A percentile compares a stretch with the other conserved stretches of the same genome.
These are phyloP conservation scores for Euphorbia schlechtendalii DNA, from an alignment of 441 rosid species.

Conservation along the genomic window DNA sequence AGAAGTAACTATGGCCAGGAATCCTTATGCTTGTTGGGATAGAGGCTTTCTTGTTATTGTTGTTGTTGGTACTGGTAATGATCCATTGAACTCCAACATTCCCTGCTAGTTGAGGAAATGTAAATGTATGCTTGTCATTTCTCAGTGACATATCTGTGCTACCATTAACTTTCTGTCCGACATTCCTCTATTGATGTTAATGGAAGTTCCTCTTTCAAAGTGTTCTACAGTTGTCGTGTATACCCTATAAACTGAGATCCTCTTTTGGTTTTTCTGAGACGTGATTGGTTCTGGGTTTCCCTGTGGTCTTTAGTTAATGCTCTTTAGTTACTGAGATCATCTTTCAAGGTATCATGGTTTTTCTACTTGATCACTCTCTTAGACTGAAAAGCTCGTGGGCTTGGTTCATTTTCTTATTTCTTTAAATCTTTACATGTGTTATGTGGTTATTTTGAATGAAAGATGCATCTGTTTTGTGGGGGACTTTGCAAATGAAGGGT, in stretches of 20 bases:
- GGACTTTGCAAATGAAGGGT: neutral
- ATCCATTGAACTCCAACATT: neutral
- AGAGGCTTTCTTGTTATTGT: neutral
- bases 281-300: neutral
- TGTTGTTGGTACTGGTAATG: neutral
- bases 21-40: neutral
- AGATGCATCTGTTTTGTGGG: neutral
- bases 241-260: neutral
- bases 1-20: too few species aligned
- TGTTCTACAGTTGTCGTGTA: neutral
- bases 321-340: slow-evolving; percentile 4
- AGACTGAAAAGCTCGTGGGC: neutral
- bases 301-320: neutral
- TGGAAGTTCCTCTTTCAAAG: neutral
- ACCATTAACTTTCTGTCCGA: neutral
- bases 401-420: neutral
- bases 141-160: neutral
- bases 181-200: neutral
- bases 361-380: neutral
- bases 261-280: neutral
- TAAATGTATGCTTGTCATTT: neutral
- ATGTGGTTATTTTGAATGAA: slow-evolving; percentile 1
- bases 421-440: neutral
- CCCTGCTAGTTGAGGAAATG: neutral
- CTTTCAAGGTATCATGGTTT: slow-evolving; percentile 4